A percentile compares a stretch with the other conserved stretches of the same genome.
These are phyloP conservation scores for Punica granatum DNA, from an alignment of 345 rosid genomes.

Conservation along the genomic window DNA sequence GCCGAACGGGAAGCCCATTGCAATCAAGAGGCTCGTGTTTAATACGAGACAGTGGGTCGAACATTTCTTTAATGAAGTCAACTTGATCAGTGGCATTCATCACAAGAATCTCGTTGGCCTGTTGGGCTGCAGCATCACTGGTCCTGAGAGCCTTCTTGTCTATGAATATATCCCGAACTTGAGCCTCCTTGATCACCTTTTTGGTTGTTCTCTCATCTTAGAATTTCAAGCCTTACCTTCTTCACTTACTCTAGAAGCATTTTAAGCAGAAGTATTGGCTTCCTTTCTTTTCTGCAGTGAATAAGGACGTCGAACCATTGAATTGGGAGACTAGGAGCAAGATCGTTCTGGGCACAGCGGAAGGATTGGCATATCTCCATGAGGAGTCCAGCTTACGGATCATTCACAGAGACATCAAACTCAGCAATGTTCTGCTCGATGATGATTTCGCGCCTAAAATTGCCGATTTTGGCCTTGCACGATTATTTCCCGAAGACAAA, in stretches of 20 bases:
- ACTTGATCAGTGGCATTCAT: constrained; percentile 58
- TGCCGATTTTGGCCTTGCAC: constrained; percentile 91
- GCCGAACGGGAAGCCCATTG: constrained; percentile 58
- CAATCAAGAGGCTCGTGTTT: constrained; percentile 79
- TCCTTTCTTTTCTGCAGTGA: constrained; percentile 30
- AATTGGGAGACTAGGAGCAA: constrained; percentile 49
- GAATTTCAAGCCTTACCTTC: background rate
- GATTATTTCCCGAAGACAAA: constrained; percentile 60
- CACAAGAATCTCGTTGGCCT: constrained; percentile 82
- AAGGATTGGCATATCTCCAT: constrained; percentile 78
- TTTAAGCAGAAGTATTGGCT: background rate
- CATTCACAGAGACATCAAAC: constrained; percentile 86
- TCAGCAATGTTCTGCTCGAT: constrained; percentile 68
- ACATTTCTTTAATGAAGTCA: constrained; percentile 93
- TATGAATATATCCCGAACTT: constrained; percentile 75
- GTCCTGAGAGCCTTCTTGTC: constrained; percentile 86
- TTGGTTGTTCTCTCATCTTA: constrained; percentile 27
- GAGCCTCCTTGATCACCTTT: constrained; percentile 61
- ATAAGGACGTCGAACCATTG: constrained; percentile 29
- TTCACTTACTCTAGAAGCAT: background rate
- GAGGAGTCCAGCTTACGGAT: constrained; percentile 66
- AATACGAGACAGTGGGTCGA: constrained; percentile 95
- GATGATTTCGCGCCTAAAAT: constrained; percentile 58
- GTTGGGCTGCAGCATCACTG: constrained; percentile 81
- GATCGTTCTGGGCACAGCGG: constrained; percentile 66